These are phyloP conservation scores for rapeseed (Brassica napus) DNA, from an alignment of 345 rosid genomes.

Conservation along the genomic window DNA sequence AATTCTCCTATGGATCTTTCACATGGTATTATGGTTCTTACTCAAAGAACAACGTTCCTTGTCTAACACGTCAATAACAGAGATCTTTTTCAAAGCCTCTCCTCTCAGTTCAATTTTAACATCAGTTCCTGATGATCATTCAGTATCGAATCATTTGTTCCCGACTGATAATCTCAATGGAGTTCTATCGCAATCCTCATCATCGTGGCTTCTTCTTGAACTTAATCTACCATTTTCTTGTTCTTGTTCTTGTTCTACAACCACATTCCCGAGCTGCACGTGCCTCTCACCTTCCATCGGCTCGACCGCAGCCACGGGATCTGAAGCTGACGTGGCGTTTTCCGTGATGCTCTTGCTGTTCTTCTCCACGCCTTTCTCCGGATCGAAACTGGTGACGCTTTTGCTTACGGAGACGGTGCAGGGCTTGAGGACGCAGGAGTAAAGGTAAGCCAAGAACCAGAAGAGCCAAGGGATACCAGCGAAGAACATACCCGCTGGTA, in stretches of 20 bases:
- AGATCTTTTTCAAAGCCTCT: background rate
- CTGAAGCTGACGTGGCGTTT: slow-evolving; percentile 16
- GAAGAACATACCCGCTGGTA: slow-evolving; percentile 51
- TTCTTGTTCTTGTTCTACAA: slow-evolving; percentile 28
- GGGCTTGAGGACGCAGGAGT: slow-evolving; percentile 50
- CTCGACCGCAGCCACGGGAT: background rate
- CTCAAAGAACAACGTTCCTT: slow-evolving; percentile 29
- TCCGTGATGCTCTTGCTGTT: background rate
- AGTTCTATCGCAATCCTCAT: slow-evolving; percentile 36
- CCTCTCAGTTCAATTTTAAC: slow-evolving; percentile 17
- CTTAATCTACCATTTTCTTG: slow-evolving; percentile 18
- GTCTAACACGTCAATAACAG: slow-evolving; percentile 26
- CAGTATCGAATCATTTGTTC: slow-evolving; percentile 16
- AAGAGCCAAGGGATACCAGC: slow-evolving; percentile 70
- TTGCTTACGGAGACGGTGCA: slow-evolving; percentile 1
- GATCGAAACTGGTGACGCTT: slow-evolving; percentile 24
- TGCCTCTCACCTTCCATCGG: slow-evolving; percentile 41
- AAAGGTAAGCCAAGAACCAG: slow-evolving; percentile 61
- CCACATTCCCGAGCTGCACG: slow-evolving; percentile 55
- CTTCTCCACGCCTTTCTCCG: slow-evolving; percentile 22
- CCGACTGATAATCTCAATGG: slow-evolving; percentile 30
- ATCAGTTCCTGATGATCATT: slow-evolving; percentile 25
- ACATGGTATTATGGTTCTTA: slow-evolving; percentile 26
- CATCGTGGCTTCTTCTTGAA: slow-evolving; percentile 18
- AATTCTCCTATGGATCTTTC: slow-evolving; percentile 4